A percentile compares a stretch with the other conserved stretches of the same genome.
phyloP scores from a whole-genome alignment of 306 rosid genomes.

The Amphicarpaea edgeworthii region DNA sequence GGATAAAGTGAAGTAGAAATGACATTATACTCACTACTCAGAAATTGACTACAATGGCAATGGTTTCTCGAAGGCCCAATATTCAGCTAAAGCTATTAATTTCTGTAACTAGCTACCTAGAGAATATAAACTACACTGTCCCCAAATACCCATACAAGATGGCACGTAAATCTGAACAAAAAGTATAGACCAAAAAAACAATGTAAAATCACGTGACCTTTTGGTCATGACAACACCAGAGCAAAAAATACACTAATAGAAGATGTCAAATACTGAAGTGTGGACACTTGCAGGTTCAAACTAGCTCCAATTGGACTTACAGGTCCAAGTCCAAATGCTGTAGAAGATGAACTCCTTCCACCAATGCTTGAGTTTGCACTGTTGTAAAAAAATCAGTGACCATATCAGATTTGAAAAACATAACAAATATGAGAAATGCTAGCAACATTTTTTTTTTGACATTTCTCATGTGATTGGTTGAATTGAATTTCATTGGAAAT shows the following conservation, averaged over 20 bases:
- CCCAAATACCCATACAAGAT: slow-evolving; percentile 25
- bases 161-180: background rate
- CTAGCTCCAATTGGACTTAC: slow-evolving; percentile 55
- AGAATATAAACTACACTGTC: background rate
- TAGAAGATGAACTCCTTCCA: slow-evolving; percentile 55
- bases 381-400: slow-evolving; percentile 45
- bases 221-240: slow-evolving; percentile 52
- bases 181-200: background rate
- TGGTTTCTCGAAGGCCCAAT: background rate
- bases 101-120: slow-evolving; percentile 10
- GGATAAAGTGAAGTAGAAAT: background rate
- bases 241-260: slow-evolving; percentile 42
- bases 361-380: slow-evolving; percentile 65
- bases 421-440: background rate
- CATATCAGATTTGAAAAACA: slow-evolving; percentile 7
- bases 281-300: slow-evolving; percentile 52
- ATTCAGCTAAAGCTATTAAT: background rate
- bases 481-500: too few species aligned
- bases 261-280: slow-evolving; percentile 53
- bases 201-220: slow-evolving; percentile 30
- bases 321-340: slow-evolving; percentile 65
- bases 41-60: background rate
- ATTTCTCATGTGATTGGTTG: too few species aligned
- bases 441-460: too few species aligned
- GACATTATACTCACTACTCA: background rate